Evolutionary conservation across 192 early-diverging fungal species (phyloP).

Genomic region (Linnemannia exigua): DNA sequence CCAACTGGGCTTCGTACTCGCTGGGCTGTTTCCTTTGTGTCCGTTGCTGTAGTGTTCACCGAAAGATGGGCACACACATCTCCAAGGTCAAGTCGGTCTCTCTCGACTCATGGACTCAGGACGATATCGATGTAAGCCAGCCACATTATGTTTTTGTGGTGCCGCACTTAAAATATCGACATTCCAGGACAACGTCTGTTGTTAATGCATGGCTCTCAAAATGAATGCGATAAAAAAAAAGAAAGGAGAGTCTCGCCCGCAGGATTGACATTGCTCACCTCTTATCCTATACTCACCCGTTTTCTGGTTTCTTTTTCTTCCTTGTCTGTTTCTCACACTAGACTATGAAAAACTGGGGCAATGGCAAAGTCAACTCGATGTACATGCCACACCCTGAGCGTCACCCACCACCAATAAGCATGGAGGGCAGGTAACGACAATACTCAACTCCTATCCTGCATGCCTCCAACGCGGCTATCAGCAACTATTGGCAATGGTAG

Average conservation of each 20-base stretch:
- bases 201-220: background rate
- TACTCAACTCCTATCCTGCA: background rate
- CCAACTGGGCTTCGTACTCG: constrained; percentile 92
- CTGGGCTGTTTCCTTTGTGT: constrained; percentile 96
- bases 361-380: constrained; percentile 75
- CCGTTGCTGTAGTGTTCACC: constrained; percentile 85
- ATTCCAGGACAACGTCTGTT: background rate
- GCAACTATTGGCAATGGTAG: background rate
- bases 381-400: constrained; percentile 80
- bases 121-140: constrained; percentile 80
- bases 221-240: background rate
- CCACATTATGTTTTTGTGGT: background rate
- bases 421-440: constrained; percentile 64
- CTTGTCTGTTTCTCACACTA: constrained; percentile 21
- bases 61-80: constrained; percentile 91
- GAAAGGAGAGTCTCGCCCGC: background rate
- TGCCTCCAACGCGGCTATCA: background rate
- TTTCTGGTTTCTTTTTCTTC: background rate
- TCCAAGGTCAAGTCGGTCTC: constrained; percentile 92
- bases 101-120: constrained; percentile 91
- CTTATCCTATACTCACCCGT: background rate
- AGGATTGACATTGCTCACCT: background rate
- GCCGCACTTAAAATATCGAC: background rate
- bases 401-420: constrained; percentile 74
- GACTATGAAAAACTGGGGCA: constrained; percentile 72